Evolutionary conservation across 176 grass and related monocot species (phyloP).

Genomic region (Metroxylon sagu): DNA sequence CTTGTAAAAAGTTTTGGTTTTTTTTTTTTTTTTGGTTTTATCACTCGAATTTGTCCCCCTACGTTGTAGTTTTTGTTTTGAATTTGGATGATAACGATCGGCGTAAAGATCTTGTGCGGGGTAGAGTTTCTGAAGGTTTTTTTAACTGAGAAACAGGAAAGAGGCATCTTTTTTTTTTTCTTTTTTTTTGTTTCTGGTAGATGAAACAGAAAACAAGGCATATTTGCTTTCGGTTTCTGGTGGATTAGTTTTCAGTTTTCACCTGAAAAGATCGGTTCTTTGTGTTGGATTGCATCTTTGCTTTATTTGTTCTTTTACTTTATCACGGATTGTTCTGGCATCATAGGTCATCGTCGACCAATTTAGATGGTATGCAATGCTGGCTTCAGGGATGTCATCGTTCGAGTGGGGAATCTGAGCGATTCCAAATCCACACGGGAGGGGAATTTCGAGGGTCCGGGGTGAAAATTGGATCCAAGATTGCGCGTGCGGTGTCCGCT

Average conservation of each 20-base stretch:
- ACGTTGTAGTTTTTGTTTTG: no score
- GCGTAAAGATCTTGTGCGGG: no score
- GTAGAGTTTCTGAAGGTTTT: no score
- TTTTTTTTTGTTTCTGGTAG: no score
- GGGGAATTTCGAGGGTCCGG: neutral
- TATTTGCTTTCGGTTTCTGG: neutral
- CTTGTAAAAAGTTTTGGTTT: no score
- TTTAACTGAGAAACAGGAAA: no score
- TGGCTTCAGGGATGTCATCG: neutral
- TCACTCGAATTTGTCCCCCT: no score
- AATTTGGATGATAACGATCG: no score
- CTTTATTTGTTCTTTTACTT: neutral
- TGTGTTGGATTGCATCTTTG: no score
- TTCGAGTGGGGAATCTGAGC: neutral
- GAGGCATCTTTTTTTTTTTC: no score
- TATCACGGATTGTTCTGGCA: neutral
- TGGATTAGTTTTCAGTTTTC: neutral
- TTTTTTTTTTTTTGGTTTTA: no score
- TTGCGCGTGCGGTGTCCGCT: neutral
- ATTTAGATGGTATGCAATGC: neutral
- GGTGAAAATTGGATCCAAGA: neutral
- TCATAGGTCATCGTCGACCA: neutral
- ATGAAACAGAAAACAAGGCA: neutral
- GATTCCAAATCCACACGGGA: neutral
- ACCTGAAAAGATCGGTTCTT: neutral